A percentile compares a stretch with the other conserved stretches of the same genome.
phyloP scores from a whole-genome alignment of 768 basidiomycete genomes.

The Lentinus tigrinus region DNA sequence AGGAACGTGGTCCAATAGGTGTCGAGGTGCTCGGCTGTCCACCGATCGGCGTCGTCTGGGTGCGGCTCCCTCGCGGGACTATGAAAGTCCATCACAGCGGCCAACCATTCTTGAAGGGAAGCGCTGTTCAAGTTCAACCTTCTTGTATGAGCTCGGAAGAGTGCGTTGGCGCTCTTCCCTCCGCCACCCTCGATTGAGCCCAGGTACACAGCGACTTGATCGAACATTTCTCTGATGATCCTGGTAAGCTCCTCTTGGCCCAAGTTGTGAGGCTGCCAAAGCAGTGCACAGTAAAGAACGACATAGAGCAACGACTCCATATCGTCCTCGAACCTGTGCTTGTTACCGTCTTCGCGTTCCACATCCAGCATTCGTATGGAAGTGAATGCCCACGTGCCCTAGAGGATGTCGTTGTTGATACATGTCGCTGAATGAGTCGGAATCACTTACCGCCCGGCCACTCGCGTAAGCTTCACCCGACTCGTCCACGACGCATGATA shows the following conservation, averaged over 20 bases:
- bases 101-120: background rate
- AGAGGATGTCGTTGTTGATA: background rate
- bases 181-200: too few relatives aligned
- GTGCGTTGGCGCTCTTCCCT: too few relatives aligned
- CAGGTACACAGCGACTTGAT: too few relatives aligned
- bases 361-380: slow-evolving; percentile 2
- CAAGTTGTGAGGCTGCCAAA: background rate
- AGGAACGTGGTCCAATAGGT: background rate
- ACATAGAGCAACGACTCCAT: slow-evolving; percentile 15
- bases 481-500: background rate
- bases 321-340: background rate
- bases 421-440: background rate
- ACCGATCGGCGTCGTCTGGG: background rate
- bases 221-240: too few relatives aligned
- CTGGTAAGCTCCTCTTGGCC: too few relatives aligned
- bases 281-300: background rate
- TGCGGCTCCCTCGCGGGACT: background rate
- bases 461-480: background rate
- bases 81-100: background rate
- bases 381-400: slow-evolving; percentile 5
- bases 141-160: too few relatives aligned
- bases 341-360: too few relatives aligned
- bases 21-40: background rate
- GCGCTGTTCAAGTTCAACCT: background rate
- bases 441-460: background rate